Evolutionary conservation across 805 yeast species (phyloP).

Genomic region (Candida taoyuanica): DNA sequence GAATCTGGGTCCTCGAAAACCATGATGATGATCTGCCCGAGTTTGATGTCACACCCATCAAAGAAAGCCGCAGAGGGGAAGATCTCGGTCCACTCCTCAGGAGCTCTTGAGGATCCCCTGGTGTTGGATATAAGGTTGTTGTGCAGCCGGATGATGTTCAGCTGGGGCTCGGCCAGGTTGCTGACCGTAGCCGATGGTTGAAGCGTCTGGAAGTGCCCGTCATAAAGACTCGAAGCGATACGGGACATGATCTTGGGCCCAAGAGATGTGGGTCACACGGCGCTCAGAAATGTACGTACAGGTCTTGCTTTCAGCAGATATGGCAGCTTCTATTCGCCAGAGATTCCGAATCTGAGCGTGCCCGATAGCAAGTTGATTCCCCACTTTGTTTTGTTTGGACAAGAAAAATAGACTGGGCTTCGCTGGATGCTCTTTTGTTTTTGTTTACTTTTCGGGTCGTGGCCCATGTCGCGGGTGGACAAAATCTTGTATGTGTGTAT

Average conservation of each 20-base stretch:
- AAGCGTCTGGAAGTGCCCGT: conserved; percentile 17
- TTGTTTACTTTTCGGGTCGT: conserved; percentile 9
- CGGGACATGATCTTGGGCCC: too few relatives aligned
- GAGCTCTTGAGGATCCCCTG: conserved; percentile 18
- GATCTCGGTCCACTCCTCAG: conserved; percentile 37
- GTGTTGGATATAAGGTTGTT: conserved; percentile 17
- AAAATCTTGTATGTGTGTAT: too few relatives aligned
- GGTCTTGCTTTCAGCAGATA: neutral
- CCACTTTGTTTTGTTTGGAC: too few relatives aligned
- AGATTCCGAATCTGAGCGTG: too few relatives aligned
- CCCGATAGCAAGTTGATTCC: too few relatives aligned
- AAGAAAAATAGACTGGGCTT: too few relatives aligned
- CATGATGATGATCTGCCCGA: conserved; percentile 42
- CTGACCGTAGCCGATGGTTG: conserved; percentile 2
- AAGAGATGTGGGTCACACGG: too few relatives aligned
- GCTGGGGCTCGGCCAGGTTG: conserved; percentile 18
- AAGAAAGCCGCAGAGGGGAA: conserved; percentile 50
- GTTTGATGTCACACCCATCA: conserved; percentile 42
- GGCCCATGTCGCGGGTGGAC: too few relatives aligned
- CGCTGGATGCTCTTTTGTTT: neutral
- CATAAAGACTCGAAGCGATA: conserved; percentile 24
- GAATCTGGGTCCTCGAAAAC: conserved; percentile 46
- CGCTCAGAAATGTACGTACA: too few relatives aligned
- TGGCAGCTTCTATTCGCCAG: too few relatives aligned
- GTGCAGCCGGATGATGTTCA: conserved; percentile 21